Evolutionary conservation across 2,329 filamentous ascomycete species (phyloP).

Genomic region (Xylariales sp.): DNA sequence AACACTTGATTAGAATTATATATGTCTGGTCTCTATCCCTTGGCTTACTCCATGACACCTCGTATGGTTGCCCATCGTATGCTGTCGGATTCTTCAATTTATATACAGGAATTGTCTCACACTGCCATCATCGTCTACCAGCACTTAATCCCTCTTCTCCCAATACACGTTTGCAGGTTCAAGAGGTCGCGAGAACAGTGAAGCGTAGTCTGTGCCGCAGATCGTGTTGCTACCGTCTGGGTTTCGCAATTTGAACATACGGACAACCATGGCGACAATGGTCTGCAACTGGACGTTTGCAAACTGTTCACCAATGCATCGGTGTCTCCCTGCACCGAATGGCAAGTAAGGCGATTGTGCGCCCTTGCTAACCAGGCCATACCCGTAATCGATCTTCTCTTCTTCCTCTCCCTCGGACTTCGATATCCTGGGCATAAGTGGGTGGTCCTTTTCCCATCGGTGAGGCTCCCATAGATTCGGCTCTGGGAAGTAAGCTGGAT

Average conservation of each 20-base stretch:
- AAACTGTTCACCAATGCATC: conserved; percentile 96
- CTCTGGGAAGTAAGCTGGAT: conserved; percentile 73
- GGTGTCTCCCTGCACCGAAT: conserved; percentile 87
- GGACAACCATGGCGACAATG: conserved; percentile 72
- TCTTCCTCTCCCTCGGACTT: conserved; percentile 49
- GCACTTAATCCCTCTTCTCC: conserved; percentile 55
- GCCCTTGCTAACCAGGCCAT: conserved; percentile 88
- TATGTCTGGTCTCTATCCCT: conserved; percentile 3
- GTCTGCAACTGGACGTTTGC: conserved; percentile 89
- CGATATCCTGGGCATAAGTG: conserved; percentile 44
- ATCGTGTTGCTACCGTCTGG: conserved; percentile 65
- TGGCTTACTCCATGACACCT: not conserved
- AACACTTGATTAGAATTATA: conserved; percentile 11
- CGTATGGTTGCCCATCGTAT: not conserved
- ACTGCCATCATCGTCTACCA: conserved; percentile 6
- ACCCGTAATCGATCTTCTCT: conserved; percentile 88
- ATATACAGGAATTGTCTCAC: conserved; percentile 9
- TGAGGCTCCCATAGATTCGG: conserved; percentile 83
- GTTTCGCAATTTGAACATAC: conserved; percentile 76
- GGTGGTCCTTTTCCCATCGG: conserved; percentile 71
- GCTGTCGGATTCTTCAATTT: too few relatives aligned
- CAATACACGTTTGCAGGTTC: conserved; percentile 69
- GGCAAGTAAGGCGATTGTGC: conserved; percentile 86
- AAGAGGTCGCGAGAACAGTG: conserved; percentile 68
- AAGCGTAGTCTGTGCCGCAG: conserved; percentile 63